These are phyloP conservation scores for Verticillium dahliae DNA, from an alignment of 2,329 filamentous ascomycete genomes.

Conservation along the genomic window DNA sequence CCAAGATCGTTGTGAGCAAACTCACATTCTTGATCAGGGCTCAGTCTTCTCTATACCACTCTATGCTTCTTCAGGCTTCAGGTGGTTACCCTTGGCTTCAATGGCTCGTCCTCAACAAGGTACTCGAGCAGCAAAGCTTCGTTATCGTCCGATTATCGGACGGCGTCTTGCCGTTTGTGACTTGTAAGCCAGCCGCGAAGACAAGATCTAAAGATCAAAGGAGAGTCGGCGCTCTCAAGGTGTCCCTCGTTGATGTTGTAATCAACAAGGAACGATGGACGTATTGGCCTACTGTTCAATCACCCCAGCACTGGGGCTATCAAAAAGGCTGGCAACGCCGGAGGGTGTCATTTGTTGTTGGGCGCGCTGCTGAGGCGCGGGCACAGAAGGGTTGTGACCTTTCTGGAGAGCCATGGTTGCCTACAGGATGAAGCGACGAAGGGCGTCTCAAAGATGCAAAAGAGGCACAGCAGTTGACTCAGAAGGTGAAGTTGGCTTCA, in stretches of 20 bases:
- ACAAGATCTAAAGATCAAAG: neutral
- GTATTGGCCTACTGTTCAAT: conserved; percentile 28
- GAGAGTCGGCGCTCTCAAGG: neutral
- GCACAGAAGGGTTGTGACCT: neutral
- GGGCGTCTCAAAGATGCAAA: neutral
- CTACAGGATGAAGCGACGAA: neutral
- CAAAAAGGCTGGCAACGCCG: conserved; percentile 14
- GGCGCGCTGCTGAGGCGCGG: neutral
- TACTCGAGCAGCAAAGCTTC: neutral
- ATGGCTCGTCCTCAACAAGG: neutral
- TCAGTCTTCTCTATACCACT: neutral
- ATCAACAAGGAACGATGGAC: conserved; percentile 15
- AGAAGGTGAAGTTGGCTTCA: neutral
- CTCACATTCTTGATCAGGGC: neutral
- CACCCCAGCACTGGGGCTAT: conserved; percentile 50
- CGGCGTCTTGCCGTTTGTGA: neutral
- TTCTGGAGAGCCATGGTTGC: neutral
- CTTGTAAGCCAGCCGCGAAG: neutral
- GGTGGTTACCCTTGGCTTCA: neutral
- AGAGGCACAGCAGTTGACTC: neutral
- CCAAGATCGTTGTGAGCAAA: neutral
- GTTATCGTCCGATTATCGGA: neutral
- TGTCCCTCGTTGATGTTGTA: neutral
- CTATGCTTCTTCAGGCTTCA: neutral
- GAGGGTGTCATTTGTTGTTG: conserved; percentile 14